Evolutionary conservation across 164 flowering plant genomes (phyloP).

Genomic region (Stephania cephalantha): DNA sequence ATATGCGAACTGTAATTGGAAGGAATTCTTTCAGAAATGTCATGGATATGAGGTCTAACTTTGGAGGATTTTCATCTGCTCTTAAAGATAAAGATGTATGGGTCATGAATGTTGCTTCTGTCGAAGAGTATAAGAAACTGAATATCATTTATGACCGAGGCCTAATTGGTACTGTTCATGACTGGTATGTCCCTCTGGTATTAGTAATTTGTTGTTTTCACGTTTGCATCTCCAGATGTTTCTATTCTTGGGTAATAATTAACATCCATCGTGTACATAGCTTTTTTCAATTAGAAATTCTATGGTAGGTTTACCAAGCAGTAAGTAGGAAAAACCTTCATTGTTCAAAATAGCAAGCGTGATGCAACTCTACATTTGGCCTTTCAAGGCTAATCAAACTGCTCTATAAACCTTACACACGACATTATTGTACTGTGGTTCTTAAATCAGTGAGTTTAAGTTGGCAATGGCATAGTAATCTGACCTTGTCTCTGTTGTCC

Average conservation of each 20-base stretch:
- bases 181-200: conserved; percentile 46
- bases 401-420: neutral
- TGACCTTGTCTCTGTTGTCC: neutral
- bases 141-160: conserved; percentile 76
- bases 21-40: conserved; percentile 61
- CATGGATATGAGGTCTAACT: conserved; percentile 81
- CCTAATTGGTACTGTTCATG: conserved; percentile 72
- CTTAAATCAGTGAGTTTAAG: no score
- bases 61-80: conserved; percentile 82
- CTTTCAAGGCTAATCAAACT: neutral
- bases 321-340: neutral
- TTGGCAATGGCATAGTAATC: neutral
- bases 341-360: neutral
- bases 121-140: conserved; percentile 44
- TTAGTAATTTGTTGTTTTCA: neutral
- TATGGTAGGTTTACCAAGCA: neutral
- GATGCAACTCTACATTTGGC: neutral
- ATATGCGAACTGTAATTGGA: conserved; percentile 47
- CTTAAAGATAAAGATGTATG: conserved; percentile 69
- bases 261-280: neutral
- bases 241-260: neutral
- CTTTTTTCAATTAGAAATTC: neutral
- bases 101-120: conserved; percentile 86
- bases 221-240: neutral
- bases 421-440: neutral